Percentiles rank a stretch among this genome's conserved stretches.
phyloP scores from a whole-genome alignment of 108 stramenopile species.

The Licmophora abbreviata region DNA sequence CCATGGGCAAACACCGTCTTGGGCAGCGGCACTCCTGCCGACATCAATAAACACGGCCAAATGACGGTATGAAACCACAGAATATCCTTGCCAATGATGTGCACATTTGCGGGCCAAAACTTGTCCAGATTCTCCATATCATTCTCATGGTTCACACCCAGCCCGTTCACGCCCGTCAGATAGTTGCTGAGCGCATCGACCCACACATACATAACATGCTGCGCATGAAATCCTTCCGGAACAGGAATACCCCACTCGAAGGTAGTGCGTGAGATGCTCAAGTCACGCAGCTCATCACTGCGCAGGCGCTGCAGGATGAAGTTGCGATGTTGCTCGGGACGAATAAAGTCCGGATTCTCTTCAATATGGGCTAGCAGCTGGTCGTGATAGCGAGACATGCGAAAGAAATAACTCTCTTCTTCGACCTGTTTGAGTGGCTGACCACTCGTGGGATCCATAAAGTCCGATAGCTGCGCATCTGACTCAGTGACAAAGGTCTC shows the following conservation, averaged over 20 bases:
- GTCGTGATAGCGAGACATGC: slow-evolving; percentile 88
- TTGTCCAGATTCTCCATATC: slow-evolving; percentile 37
- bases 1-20: slow-evolving; percentile 95
- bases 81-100: slow-evolving; percentile 99
- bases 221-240: slow-evolving; percentile 84
- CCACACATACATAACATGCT: slow-evolving; percentile 99
- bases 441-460: slow-evolving; percentile 82
- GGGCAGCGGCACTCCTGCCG: slow-evolving; percentile 86
- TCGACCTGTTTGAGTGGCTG: slow-evolving; percentile 87
- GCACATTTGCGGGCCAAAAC: slow-evolving; percentile 94
- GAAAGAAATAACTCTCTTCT: slow-evolving; percentile 98
- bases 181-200: slow-evolving; percentile 98
- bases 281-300: slow-evolving; percentile 77
- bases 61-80: slow-evolving; percentile 98
- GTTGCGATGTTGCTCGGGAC: slow-evolving; percentile 82
- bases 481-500: slow-evolving; percentile 95
- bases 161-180: slow-evolving; percentile 82
- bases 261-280: slow-evolving; percentile 92
- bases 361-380: slow-evolving; percentile 78
- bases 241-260: slow-evolving; percentile 96
- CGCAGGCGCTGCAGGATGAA: slow-evolving; percentile 78
- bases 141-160: slow-evolving; percentile 52
- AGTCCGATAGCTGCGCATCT: slow-evolving; percentile 86
- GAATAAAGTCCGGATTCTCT: slow-evolving; percentile 86
- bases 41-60: slow-evolving; percentile 98